Percentiles rank a stretch among this genome's conserved stretches.
These are phyloP conservation scores for Mentha longifolia DNA, from an alignment of 257 asterid genomes.

Conservation along the genomic window DNA sequence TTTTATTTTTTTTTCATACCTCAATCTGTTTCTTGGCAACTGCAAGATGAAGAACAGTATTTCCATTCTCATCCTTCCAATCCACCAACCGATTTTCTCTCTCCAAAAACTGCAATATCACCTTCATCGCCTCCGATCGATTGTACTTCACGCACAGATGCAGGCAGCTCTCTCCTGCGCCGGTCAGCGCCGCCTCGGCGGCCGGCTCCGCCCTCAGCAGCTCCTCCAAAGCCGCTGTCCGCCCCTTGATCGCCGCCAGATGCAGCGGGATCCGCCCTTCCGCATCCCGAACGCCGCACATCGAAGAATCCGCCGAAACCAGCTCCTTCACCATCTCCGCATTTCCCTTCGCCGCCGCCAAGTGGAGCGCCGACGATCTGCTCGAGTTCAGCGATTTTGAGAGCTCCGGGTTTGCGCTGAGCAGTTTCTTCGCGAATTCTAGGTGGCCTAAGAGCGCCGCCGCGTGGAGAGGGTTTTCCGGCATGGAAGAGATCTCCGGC, in stretches of 20 bases:
- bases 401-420: constrained; percentile 23
- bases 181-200: too few species aligned
- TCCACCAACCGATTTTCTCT: too few species aligned
- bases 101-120: too few species aligned
- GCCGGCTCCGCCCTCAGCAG: too few species aligned
- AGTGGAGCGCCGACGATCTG: constrained; percentile 41
- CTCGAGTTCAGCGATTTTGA: constrained; percentile 31
- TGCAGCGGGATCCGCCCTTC: too few species aligned
- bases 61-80: constrained; percentile 41
- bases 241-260: too few species aligned
- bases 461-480: constrained; percentile 31
- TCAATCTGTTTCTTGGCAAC: constrained; percentile 44
- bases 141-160: too few species aligned
- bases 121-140: too few species aligned
- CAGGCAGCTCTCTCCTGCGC: too few species aligned
- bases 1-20: too few species aligned
- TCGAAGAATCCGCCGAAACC: constrained; percentile 27
- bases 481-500: constrained; percentile 14
- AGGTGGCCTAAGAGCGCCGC: constrained; percentile 38
- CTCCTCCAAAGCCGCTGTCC: too few species aligned
- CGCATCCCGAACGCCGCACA: constrained; percentile 32
- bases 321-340: constrained; percentile 31
- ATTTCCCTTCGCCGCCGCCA: constrained; percentile 42
- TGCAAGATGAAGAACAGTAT: constrained; percentile 38
- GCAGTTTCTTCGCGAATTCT: constrained; percentile 29